phyloP scores from a whole-genome alignment of 2,329 filamentous ascomycete species.

The Exophiala aquamarina region DNA sequence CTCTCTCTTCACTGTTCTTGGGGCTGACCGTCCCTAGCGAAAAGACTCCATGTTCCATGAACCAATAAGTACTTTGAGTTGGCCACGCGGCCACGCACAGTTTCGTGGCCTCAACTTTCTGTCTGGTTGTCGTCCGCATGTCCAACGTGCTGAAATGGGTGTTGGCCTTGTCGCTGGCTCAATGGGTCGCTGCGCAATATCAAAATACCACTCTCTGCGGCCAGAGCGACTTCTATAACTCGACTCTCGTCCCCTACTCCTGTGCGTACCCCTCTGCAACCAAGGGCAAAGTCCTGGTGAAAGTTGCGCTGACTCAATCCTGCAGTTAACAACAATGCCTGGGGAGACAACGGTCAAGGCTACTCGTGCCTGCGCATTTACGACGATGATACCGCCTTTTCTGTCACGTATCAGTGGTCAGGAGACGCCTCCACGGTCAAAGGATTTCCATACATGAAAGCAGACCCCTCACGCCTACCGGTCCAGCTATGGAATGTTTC shows the following conservation, averaged over 20 bases:
- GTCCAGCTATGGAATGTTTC: constrained; percentile 20
- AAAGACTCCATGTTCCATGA: too few species aligned
- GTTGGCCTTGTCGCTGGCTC: not conserved
- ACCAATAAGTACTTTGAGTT: too few species aligned
- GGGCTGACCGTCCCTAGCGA: too few species aligned
- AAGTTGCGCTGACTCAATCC: not conserved
- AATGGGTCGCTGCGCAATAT: not conserved
- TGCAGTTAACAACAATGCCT: constrained; percentile 21
- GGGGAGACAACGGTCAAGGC: constrained; percentile 15
- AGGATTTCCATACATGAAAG: constrained; percentile 18
- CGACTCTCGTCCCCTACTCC: constrained; percentile 14
- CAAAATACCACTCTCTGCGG: constrained; percentile 8
- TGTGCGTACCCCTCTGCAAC: constrained; percentile 4
- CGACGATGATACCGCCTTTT: constrained; percentile 11
- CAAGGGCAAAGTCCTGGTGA: not conserved
- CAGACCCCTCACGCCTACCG: constrained; percentile 10
- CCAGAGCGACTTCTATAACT: constrained; percentile 15
- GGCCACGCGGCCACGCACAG: too few species aligned
- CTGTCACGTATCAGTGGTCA: constrained; percentile 15
- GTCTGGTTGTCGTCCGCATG: constrained; percentile 1
- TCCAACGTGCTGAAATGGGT: not conserved
- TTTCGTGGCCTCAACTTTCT: too few species aligned
- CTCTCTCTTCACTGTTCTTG: too few species aligned
- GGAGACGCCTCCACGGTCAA: constrained; percentile 18
- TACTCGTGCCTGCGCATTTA: constrained; percentile 11